These are phyloP conservation scores for Spongospora subterranea DNA, from an alignment of 208 protist genomes.

Conservation along the genomic window DNA sequence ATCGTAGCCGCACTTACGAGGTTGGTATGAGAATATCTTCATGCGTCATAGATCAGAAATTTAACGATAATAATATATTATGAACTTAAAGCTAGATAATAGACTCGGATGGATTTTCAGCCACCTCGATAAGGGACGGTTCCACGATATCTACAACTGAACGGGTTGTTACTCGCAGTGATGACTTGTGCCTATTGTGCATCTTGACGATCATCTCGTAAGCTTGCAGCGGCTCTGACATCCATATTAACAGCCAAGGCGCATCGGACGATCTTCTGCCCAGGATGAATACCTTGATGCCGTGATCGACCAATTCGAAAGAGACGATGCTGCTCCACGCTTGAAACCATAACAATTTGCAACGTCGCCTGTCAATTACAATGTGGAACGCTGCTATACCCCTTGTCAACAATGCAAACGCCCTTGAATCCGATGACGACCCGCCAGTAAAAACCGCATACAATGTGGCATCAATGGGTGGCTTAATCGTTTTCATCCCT, in stretches of 20 bases:
- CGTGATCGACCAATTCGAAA: background rate
- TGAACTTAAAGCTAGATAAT: background rate
- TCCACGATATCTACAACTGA: background rate
- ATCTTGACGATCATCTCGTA: background rate
- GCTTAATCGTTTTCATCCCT: background rate
- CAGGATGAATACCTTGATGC: constrained; percentile 1
- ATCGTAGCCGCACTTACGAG: no score
- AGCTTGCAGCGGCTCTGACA: background rate
- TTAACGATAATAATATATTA: background rate
- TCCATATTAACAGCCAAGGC: background rate
- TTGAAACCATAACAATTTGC: constrained; percentile 3
- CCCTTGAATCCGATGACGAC: background rate
- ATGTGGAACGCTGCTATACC: constrained; percentile 9
- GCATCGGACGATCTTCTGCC: background rate
- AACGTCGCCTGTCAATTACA: background rate
- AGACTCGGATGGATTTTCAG: background rate
- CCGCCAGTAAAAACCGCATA: background rate
- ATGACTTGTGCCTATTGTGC: background rate
- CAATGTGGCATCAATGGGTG: background rate
- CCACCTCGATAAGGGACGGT: background rate
- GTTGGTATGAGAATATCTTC: no score
- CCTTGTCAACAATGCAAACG: background rate
- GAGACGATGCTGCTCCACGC: constrained; percentile 26
- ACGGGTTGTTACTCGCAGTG: constrained; percentile 29
- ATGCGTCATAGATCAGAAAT: background rate